Percentiles rank a stretch among this genome's conserved stretches.
Conservation (phyloP, 2,329 filamentous ascomycete genomes). For the Claviceps sp. region DNA sequence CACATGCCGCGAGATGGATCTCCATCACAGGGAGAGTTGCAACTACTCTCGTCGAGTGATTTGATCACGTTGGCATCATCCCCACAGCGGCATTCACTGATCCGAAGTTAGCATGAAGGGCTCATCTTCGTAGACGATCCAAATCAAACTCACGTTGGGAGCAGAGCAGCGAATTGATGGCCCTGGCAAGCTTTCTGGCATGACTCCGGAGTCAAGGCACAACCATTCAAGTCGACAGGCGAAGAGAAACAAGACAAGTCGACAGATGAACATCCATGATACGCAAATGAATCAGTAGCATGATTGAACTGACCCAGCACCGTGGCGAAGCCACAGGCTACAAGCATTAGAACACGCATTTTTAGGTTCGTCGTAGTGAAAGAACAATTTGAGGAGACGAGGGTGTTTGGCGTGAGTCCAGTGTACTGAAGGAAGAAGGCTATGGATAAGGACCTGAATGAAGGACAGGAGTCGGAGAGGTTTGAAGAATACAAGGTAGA, state of each 20-base stretch:
- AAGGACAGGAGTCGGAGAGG: constrained; percentile 3
- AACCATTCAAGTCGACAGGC: constrained; percentile 12
- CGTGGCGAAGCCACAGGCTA: constrained; percentile 11
- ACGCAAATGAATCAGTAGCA: constrained; percentile 12
- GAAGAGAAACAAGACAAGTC: constrained; percentile 14
- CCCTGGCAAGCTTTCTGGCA: constrained; percentile 17
- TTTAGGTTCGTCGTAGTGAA: constrained; percentile 4
- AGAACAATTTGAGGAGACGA: background rate
- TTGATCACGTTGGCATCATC: constrained; percentile 17
- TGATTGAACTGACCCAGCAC: constrained; percentile 10
- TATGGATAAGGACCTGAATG: constrained; percentile 6
- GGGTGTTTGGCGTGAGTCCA: constrained; percentile 2
- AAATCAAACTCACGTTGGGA: constrained; percentile 17
- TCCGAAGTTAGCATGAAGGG: constrained; percentile 3
- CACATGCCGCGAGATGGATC: constrained; percentile 18
- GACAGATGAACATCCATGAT: constrained; percentile 16
- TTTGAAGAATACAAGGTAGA: constrained; percentile 5
- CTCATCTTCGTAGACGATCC: too few species aligned
- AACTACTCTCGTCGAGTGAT: constrained; percentile 15
- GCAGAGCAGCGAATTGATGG: constrained; percentile 16
- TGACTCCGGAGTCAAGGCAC: constrained; percentile 13
- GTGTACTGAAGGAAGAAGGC: constrained; percentile 1
- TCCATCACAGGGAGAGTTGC: constrained; percentile 18
- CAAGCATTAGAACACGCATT: constrained; percentile 14
- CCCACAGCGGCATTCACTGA: constrained; percentile 23